Conservation (phyloP, 1,139 yeast genomes). For the Zhuliangozyma parablackwelliae region DNA sequence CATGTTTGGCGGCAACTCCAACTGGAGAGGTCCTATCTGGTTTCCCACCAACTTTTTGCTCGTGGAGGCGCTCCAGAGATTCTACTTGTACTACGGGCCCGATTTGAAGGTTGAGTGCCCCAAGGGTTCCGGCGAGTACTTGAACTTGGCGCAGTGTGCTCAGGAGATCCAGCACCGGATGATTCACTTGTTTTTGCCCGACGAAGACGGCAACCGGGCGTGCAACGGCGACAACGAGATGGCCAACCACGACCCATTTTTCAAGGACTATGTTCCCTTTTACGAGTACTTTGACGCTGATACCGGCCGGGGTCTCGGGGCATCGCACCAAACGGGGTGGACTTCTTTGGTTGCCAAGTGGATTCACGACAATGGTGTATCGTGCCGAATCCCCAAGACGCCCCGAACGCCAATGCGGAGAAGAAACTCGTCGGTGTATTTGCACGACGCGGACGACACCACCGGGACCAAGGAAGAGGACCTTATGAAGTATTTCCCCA, state of each 20-base stretch:
- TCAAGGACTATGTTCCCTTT: conserved; percentile 75
- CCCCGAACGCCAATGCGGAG: conserved; percentile 40
- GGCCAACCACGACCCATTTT: conserved; percentile 66
- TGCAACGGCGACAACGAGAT: conserved; percentile 68
- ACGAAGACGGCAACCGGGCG: conserved; percentile 69
- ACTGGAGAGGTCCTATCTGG: conserved; percentile 99
- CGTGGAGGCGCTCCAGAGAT: conserved; percentile 85
- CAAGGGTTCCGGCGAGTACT: conserved; percentile 72
- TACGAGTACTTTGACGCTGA: conserved; percentile 94
- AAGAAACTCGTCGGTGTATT: conserved; percentile 23
- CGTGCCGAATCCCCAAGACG: conserved; percentile 51
- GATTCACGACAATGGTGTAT: conserved; percentile 86
- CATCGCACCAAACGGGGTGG: conserved; percentile 97
- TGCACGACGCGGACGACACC: conserved; percentile 19
- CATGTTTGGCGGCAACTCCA: conserved; percentile 94
- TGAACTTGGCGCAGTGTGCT: conserved; percentile 89
- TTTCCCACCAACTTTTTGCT: conserved; percentile 87
- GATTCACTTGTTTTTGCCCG: conserved; percentile 73
- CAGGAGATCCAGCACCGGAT: conserved; percentile 87
- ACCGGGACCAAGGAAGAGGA: conserved; percentile 31
- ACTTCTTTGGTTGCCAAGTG: conserved; percentile 90
- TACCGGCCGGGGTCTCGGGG: conserved; percentile 91
- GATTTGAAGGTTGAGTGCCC: conserved; percentile 88
- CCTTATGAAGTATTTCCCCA: conserved; percentile 33
- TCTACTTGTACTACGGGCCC: conserved; percentile 86